These are phyloP conservation scores for Botrytis paeoniae DNA, from an alignment of 2,329 filamentous ascomycete species.

Conservation along the genomic window DNA sequence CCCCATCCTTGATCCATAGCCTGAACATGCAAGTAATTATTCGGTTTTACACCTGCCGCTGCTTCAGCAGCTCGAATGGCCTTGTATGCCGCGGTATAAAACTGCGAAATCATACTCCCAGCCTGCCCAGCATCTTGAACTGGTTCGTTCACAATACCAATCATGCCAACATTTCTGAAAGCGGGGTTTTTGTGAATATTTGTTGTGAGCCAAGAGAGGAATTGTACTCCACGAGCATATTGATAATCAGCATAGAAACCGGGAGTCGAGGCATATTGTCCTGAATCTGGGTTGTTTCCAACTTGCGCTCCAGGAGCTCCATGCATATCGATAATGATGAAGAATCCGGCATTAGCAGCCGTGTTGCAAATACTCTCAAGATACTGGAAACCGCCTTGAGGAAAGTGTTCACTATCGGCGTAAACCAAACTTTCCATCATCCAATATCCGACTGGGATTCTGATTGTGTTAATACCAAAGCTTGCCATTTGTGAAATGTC, in stretches of 20 bases:
- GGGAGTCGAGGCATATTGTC: slow-evolving; percentile 33
- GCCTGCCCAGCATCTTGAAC: slow-evolving; percentile 34
- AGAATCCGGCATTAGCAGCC: slow-evolving; percentile 45
- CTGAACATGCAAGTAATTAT: slow-evolving; percentile 52
- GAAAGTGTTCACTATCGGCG: slow-evolving; percentile 45
- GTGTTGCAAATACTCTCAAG: slow-evolving; percentile 45
- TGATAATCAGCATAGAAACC: slow-evolving; percentile 57
- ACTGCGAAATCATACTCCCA: slow-evolving; percentile 42
- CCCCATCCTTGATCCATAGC: slow-evolving; percentile 55
- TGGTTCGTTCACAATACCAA: slow-evolving; percentile 59
- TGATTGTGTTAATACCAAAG: slow-evolving; percentile 48
- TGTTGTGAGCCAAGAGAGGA: slow-evolving; percentile 55
- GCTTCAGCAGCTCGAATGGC: slow-evolving; percentile 50
- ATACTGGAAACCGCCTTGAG: slow-evolving; percentile 45
- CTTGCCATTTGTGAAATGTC: slow-evolving; percentile 46
- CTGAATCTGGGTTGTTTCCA: slow-evolving; percentile 42
- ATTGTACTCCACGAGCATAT: slow-evolving; percentile 52
- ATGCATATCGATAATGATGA: slow-evolving; percentile 51
- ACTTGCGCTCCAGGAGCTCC: slow-evolving; percentile 48
- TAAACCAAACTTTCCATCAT: slow-evolving; percentile 46
- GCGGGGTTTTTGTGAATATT: slow-evolving; percentile 46
- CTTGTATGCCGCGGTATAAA: slow-evolving; percentile 49
- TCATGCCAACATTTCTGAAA: slow-evolving; percentile 56
- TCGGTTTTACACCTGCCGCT: slow-evolving; percentile 42
- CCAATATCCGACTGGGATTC: slow-evolving; percentile 52